Percentiles rank a stretch among this genome's conserved stretches.
Conservation (phyloP, 345 rosid species). For the Bruguiera gymnorhiza region DNA sequence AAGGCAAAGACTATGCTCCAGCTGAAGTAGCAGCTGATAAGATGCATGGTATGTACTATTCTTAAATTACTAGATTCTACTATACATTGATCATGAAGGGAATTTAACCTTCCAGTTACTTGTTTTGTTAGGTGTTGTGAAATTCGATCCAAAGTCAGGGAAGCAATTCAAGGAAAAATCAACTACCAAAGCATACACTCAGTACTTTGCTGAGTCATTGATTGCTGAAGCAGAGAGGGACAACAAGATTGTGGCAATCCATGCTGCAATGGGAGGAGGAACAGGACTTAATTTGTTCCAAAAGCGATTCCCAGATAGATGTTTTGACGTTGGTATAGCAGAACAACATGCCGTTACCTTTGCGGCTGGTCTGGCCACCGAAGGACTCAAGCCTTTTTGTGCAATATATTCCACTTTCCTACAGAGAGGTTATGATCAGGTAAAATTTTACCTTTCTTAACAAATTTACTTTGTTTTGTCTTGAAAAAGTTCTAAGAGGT, state of each 20-base stretch:
- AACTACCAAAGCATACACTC: slow-evolving; percentile 29
- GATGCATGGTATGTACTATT: slow-evolving; percentile 40
- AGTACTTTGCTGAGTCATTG: slow-evolving; percentile 44
- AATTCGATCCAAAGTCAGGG: slow-evolving; percentile 44
- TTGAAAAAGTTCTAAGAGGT: not conserved
- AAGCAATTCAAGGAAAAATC: slow-evolving; percentile 38
- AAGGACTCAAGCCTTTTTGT: slow-evolving; percentile 53
- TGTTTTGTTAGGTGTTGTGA: slow-evolving; percentile 37
- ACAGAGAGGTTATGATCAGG: slow-evolving; percentile 55
- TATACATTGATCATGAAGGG: not conserved
- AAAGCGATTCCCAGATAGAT: slow-evolving; percentile 40
- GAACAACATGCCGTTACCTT: slow-evolving; percentile 57
- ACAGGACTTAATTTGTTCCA: slow-evolving; percentile 46
- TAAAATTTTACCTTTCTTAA: slow-evolving; percentile 2
- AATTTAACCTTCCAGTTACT: not conserved
- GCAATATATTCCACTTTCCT: slow-evolving; percentile 56
- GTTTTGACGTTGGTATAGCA: slow-evolving; percentile 54
- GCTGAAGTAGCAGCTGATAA: slow-evolving; percentile 49
- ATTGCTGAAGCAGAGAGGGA: slow-evolving; percentile 48
- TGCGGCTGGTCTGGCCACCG: slow-evolving; percentile 54
- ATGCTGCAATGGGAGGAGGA: slow-evolving; percentile 63
- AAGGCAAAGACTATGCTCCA: slow-evolving; percentile 50
- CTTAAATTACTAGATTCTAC: not conserved
- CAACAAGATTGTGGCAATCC: slow-evolving; percentile 43
- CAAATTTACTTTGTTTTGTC: not conserved